Evolutionary conservation across 2,329 filamentous ascomycete genomes (phyloP).

Genomic region (Simplicillium sp.): DNA sequence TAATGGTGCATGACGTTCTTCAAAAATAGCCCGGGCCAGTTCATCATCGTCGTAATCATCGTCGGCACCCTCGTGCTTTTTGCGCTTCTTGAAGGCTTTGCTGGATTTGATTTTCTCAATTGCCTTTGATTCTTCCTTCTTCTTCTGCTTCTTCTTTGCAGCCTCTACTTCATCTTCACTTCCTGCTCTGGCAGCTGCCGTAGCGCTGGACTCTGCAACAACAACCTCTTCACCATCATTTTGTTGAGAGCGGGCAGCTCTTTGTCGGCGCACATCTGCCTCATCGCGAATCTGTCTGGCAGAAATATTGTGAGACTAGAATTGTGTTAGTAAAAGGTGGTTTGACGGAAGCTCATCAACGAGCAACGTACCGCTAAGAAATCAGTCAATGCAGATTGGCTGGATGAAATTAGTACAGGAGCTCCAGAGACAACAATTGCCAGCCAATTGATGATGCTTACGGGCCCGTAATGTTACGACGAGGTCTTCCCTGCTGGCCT

Average conservation of each 20-base stretch:
- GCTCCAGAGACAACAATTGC: conserved; percentile 6
- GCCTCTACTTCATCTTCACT: conserved; percentile 2
- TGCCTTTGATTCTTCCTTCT: conserved; percentile 41
- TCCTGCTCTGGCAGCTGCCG: conserved; percentile 13
- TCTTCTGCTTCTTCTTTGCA: conserved; percentile 19
- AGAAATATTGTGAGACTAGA: conserved; percentile 62
- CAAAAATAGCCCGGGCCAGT: conserved; percentile 36
- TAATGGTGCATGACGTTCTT: conserved; percentile 40
- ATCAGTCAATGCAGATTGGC: conserved; percentile 44
- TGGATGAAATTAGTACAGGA: conserved; percentile 8
- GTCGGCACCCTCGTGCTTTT: conserved; percentile 24
- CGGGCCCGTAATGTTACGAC: conserved; percentile 26
- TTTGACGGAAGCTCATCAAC: neutral
- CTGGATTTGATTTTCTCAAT: conserved; percentile 54
- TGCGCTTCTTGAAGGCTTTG: conserved; percentile 47
- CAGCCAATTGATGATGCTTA: conserved; percentile 13
- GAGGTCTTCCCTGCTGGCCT: conserved; percentile 13
- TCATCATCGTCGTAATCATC: conserved; percentile 44
- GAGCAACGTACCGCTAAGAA: conserved; percentile 34
- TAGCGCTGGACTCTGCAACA: conserved; percentile 13
- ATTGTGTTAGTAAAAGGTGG: conserved; percentile 10
- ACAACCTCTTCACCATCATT: conserved; percentile 11
- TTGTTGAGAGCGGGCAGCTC: conserved; percentile 15
- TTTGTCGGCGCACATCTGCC: conserved; percentile 37
- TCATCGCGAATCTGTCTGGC: conserved; percentile 43